Evolutionary conservation across 2,329 filamentous ascomycete species (phyloP).

Genomic region (Paraconiothyrium sp.): DNA sequence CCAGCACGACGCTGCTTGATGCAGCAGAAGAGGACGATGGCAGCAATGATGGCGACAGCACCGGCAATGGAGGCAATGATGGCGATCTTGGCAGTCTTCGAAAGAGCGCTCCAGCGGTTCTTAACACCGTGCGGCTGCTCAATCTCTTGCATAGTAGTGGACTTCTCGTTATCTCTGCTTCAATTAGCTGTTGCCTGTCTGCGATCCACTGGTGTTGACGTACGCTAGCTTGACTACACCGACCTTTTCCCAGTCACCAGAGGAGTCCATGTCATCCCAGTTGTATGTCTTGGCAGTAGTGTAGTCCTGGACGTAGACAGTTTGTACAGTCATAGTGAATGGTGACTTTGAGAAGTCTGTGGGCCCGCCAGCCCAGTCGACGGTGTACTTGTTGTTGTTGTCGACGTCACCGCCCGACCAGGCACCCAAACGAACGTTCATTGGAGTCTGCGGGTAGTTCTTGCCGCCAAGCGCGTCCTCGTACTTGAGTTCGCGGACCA

Average conservation of each 20-base stretch:
- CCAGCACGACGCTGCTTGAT: constrained; percentile 51
- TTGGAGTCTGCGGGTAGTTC: constrained; percentile 77
- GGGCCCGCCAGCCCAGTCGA: constrained; percentile 70
- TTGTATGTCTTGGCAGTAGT: constrained; percentile 70
- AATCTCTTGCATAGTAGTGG: constrained; percentile 47
- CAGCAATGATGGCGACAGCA: constrained; percentile 36
- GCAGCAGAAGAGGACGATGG: constrained; percentile 48
- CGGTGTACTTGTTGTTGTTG: constrained; percentile 45
- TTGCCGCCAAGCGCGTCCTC: constrained; percentile 66
- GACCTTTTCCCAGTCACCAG: constrained; percentile 68
- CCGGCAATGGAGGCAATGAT: constrained; percentile 44
- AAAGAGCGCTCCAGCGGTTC: constrained; percentile 47
- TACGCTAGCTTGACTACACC: constrained; percentile 52
- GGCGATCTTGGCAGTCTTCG: constrained; percentile 44
- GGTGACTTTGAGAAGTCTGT: constrained; percentile 74
- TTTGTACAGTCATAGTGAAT: constrained; percentile 79
- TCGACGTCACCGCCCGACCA: constrained; percentile 69
- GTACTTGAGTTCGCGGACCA: constrained; percentile 70
- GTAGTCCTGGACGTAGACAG: constrained; percentile 64
- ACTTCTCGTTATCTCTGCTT: constrained; percentile 42
- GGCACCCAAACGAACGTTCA: constrained; percentile 74
- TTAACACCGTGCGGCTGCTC: constrained; percentile 46
- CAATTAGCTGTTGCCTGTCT: constrained; percentile 23
- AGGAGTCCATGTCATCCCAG: constrained; percentile 63
- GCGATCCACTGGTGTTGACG: background rate